Conservation (phyloP, 345 rosid genomes). For the Sapria himalayana region DNA sequence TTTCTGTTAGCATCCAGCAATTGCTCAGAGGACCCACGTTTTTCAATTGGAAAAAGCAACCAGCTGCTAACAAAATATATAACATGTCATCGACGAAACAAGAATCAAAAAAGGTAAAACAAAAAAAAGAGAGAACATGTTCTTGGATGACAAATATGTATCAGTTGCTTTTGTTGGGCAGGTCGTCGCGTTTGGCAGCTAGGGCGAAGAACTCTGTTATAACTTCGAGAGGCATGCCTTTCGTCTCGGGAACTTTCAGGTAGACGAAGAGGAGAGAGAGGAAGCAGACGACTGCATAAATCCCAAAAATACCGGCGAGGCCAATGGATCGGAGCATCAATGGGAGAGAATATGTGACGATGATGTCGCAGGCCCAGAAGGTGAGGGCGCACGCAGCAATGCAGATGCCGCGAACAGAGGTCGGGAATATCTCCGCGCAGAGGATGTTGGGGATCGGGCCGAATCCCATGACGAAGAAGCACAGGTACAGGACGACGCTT, state of each 20-base stretch:
- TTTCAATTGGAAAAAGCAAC: too few species aligned
- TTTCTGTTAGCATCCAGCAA: too few species aligned
- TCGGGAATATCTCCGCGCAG: conserved; percentile 90
- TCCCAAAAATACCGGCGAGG: conserved; percentile 65
- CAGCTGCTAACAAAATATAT: too few species aligned
- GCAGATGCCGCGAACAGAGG: conserved; percentile 78
- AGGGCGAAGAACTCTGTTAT: conserved; percentile 71
- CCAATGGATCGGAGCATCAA: conserved; percentile 59
- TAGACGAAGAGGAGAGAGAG: conserved; percentile 52
- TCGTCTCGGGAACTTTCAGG: conserved; percentile 79
- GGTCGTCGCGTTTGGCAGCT: conserved; percentile 56
- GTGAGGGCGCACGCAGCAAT: conserved; percentile 76
- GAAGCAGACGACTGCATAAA: conserved; percentile 50
- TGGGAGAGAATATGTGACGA: conserved; percentile 74
- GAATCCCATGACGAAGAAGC: conserved; percentile 93
- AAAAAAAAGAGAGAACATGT: too few species aligned
- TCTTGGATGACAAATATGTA: too few species aligned
- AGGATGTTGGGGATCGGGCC: conserved; percentile 93
- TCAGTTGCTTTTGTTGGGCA: conserved; percentile 29
- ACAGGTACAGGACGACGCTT: conserved; percentile 54
- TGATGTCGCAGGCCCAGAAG: conserved; percentile 62
- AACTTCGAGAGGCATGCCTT: conserved; percentile 97
- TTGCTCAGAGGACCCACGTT: too few species aligned
- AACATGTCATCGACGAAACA: too few species aligned
- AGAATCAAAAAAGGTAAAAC: too few species aligned